These are phyloP conservation scores for Lasiodiplodia theobromae DNA, from an alignment of 2,329 filamentous ascomycete genomes.

Conservation along the genomic window DNA sequence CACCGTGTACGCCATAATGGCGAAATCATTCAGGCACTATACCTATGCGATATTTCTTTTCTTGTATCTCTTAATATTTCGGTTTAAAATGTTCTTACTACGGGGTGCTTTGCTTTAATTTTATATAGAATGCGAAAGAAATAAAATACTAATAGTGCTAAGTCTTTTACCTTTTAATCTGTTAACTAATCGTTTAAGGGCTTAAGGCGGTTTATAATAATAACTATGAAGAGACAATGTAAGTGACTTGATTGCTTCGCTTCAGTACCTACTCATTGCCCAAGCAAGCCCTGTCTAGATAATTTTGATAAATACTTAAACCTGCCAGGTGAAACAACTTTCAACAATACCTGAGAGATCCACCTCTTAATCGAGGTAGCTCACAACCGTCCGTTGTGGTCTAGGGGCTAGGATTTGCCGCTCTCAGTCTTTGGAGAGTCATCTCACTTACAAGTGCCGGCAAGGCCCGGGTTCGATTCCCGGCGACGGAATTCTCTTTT, in stretches of 20 bases:
- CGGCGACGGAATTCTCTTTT: constrained; percentile 23
- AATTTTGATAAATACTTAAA: neutral
- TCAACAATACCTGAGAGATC: constrained; percentile 2
- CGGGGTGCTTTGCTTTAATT: too few species aligned
- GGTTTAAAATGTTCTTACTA: neutral
- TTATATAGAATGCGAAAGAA: too few species aligned
- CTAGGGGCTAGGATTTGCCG: constrained; percentile 28
- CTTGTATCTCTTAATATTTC: neutral
- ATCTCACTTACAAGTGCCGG: constrained; percentile 22
- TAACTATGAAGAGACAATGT: too few species aligned
- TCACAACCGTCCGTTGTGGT: constrained; percentile 23
- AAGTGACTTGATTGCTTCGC: too few species aligned
- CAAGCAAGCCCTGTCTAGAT: too few species aligned
- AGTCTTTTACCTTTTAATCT: too few species aligned
- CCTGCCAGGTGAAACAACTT: too few species aligned
- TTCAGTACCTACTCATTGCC: too few species aligned
- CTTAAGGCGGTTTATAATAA: too few species aligned
- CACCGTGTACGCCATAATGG: neutral
- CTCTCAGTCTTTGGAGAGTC: constrained; percentile 19
- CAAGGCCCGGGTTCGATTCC: constrained; percentile 28
- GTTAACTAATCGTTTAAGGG: too few species aligned
- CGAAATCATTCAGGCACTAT: neutral
- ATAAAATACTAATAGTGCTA: too few species aligned
- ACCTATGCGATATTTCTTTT: neutral
- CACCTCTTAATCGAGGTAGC: constrained; percentile 8